phyloP scores from a whole-genome alignment of 352 stramenopile species.

The Phytophthora foliorum region DNA sequence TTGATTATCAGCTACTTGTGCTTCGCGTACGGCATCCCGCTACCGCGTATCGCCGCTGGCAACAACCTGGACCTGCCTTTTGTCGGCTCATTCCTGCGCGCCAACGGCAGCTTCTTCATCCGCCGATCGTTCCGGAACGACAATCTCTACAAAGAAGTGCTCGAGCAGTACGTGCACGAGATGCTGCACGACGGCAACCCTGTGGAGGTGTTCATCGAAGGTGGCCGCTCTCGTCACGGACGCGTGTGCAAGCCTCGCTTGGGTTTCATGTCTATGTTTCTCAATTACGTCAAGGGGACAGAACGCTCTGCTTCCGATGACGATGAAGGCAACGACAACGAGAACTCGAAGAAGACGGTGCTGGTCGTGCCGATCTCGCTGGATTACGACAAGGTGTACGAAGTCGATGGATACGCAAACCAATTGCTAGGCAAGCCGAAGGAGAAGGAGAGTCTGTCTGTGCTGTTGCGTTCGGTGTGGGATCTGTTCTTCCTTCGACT shows the following conservation, averaged over 20 bases:
- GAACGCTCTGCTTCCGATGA: slow-evolving; percentile 12
- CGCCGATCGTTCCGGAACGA: slow-evolving; percentile 82
- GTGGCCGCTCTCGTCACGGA: slow-evolving; percentile 84
- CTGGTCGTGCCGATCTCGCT: slow-evolving; percentile 89
- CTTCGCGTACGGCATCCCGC: slow-evolving; percentile 88
- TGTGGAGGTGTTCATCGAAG: slow-evolving; percentile 92
- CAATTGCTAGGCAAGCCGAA: slow-evolving; percentile 90
- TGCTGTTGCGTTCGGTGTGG: slow-evolving; percentile 79
- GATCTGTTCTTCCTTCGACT: slow-evolving; percentile 79
- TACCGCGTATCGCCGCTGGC: slow-evolving; percentile 86
- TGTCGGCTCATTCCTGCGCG: slow-evolving; percentile 83
- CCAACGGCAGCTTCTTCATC: slow-evolving; percentile 93
- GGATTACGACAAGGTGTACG: slow-evolving; percentile 92
- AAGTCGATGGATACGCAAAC: slow-evolving; percentile 89
- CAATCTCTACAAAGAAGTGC: slow-evolving; percentile 84
- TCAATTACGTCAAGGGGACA: slow-evolving; percentile 55
- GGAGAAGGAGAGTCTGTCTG: slow-evolving; percentile 79
- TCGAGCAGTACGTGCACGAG: slow-evolving; percentile 89
- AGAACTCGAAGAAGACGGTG: slow-evolving; percentile 55
- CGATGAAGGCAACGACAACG: slow-evolving; percentile 20
- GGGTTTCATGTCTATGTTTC: slow-evolving; percentile 82
- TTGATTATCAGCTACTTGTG: slow-evolving; percentile 92
- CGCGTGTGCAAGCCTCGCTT: slow-evolving; percentile 78
- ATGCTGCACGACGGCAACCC: slow-evolving; percentile 82
- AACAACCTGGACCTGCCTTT: slow-evolving; percentile 91